Evolutionary conservation across 2,329 filamentous ascomycete genomes (phyloP), one percentile per base, ranked within the genome.

Genomic region (Camillea tinctor): DNA sequence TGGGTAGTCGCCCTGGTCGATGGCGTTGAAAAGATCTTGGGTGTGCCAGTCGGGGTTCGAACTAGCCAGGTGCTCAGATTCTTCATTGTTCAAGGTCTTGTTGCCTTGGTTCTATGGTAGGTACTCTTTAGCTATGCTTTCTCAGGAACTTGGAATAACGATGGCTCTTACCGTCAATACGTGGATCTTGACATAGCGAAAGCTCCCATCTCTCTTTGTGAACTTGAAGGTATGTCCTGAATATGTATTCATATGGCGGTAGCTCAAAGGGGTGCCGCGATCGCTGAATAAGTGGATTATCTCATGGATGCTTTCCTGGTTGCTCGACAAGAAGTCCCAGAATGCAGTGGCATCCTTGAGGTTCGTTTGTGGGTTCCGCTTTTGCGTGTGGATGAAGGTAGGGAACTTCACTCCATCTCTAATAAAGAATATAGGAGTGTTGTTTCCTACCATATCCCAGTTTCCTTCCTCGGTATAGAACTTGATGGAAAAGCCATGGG

Each of bases 401-500:
- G 89, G 89, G 76, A 91, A 92, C 73, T 92, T 91, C 69, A 84
- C 82, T 2, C 89, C 88, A 67, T 92, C 90, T 50, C 89, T 82
- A 22, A 92, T 69, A 80, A 93, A 92, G 80, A 93, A 93, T 23
- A 92, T 81, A 1, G 89, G 89, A 0, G 88, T 92, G 76, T 92
- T 92, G 78, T 90, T 91, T 73, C 84, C 88, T 22, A 91, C 88
- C 81, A 87, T 86, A 71, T 92, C 89, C 84, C 84, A 90, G 71
- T 90, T 91, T 54, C 88, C 88, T 70, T 91, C 84, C 8, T 88
- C 82, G 0, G 88, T 91, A 60, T 88, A 84, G 76, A 91, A 88
- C 76, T 91, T 91, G 69, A 89, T 78, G 11, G 87, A 81, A 70
- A 90, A 90, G 15, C 88, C 68, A 63, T 69, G 65, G 30, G 69